Evolutionary conservation across 2,329 filamentous ascomycete species (phyloP), one percentile per base, ranked within the genome.

Genomic region (Myrmaecium sp.): DNA sequence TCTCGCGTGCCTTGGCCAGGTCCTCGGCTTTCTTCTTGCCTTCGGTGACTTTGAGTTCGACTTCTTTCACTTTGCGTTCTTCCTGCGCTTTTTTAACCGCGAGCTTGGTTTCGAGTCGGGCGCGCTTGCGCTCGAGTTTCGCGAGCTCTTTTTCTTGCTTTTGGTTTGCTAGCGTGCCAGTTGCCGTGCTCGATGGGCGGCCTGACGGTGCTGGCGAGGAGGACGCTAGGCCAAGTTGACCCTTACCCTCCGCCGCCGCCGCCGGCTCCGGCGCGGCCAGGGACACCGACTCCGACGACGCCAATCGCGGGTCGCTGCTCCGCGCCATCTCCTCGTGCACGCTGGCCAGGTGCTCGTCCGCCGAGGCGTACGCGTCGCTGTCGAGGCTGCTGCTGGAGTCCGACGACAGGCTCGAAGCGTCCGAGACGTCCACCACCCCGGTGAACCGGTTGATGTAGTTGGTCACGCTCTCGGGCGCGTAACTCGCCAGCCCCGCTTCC

Each of bases 131-230:
- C 24, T 69, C 58, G 6, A 79, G 60, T 41, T 73, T 76, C 31
- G 58, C 55, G 3, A 82, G 59, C 37, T 79, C 71, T 39, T 71
- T 74, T 15, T 77, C 71, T 33, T 68, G 47, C 3, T 45, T 38
- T 13, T 28, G n/a, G 22, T 16, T 18, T 6, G 12, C 29, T 33
- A 31, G 39, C 26, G 32, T 32, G 19, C 31, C 23, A 13, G 24
- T 23, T 13, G 25, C 11, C n/a, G 27, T 18, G 6, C 23, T 25
- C 7, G 21, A 22, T 9, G 26, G 43, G 7, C 20, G 9, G 5
- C 16, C 2, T 17, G 30, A 33, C 9, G 42, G 37, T 4, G 47
- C 44, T 4, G 30, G 24, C 2, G 37, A 40, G n/a, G n/a, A n/a
- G n/a, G n/a, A n/a, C n/a, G n/a, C n/a, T n/a, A n/a, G n/a, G n/a